These are phyloP conservation scores for Pyrrhoderma lamaoense DNA, from an alignment of 1,284 basidiomycete genomes.

Conservation along the genomic window DNA sequence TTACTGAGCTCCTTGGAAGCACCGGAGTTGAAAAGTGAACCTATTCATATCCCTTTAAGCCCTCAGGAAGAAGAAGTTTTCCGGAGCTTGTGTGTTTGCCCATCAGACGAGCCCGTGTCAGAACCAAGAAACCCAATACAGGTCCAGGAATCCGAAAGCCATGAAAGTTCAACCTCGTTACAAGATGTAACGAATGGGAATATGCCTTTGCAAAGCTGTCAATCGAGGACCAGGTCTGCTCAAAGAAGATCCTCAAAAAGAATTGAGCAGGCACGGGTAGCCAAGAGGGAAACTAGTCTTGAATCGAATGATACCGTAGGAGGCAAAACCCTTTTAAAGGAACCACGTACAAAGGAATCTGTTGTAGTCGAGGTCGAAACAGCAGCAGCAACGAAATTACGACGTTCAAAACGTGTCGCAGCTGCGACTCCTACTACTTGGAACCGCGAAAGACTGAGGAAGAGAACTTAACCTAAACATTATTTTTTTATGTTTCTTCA, in stretches of 20 bases:
- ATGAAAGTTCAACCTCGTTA: neutral
- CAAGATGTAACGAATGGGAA: conserved; percentile 3
- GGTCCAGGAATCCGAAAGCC: neutral
- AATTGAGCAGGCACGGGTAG: neutral
- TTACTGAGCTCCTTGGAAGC: conserved; percentile 9
- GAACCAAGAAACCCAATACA: too few relatives aligned
- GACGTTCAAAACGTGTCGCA: conserved; percentile 63
- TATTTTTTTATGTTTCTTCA: too few relatives aligned
- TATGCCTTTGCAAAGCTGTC: neutral
- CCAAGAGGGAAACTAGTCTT: neutral
- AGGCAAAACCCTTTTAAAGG: neutral
- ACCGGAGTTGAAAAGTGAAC: neutral
- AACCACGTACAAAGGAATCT: neutral
- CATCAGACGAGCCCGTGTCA: too few relatives aligned
- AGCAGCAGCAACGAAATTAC: conserved; percentile 27
- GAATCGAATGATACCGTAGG: neutral
- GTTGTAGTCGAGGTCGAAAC: neutral
- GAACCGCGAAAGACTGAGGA: conserved; percentile 20
- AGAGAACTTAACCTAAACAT: neutral
- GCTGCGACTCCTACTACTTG: conserved; percentile 43
- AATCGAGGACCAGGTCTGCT: neutral
- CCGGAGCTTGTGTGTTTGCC: conserved; percentile 47
- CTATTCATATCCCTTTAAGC: conserved; percentile 39
- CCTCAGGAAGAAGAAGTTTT: conserved; percentile 68
- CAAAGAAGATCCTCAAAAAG: neutral